Evolutionary conservation across 352 stramenopile genomes (phyloP).

Genomic region (Globisporangium recalcitrans): DNA sequence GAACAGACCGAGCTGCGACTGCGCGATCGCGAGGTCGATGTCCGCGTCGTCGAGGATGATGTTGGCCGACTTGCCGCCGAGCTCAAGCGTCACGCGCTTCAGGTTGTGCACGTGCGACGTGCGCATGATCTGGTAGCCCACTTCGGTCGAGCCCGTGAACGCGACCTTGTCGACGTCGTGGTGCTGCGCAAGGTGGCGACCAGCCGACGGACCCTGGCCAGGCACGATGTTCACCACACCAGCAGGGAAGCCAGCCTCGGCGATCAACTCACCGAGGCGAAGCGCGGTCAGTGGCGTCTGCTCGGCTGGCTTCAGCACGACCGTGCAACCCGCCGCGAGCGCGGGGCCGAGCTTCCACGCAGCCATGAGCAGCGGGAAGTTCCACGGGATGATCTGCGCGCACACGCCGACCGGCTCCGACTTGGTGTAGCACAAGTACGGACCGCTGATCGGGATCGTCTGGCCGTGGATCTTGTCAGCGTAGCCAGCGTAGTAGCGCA

Average conservation of each 20-base stretch:
- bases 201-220: slow-evolving; percentile 33
- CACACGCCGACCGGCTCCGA: slow-evolving; percentile 80
- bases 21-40: slow-evolving; percentile 48
- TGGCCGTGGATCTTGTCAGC: slow-evolving; percentile 75
- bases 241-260: slow-evolving; percentile 63
- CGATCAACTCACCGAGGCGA: slow-evolving; percentile 74
- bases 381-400: slow-evolving; percentile 94
- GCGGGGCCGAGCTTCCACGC: slow-evolving; percentile 89
- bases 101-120: slow-evolving; percentile 53
- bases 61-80: slow-evolving; percentile 74
- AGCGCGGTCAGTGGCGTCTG: slow-evolving; percentile 91
- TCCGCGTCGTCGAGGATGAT: slow-evolving; percentile 74
- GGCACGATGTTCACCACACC: slow-evolving; percentile 84
- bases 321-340: slow-evolving; percentile 87
- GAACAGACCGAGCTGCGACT: slow-evolving; percentile 65
- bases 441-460: slow-evolving; percentile 47
- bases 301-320: slow-evolving; percentile 93
- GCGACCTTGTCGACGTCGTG: slow-evolving; percentile 74
- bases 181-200: slow-evolving; percentile 41
- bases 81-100: slow-evolving; percentile 66
- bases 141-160: slow-evolving; percentile 68
- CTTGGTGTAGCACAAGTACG: slow-evolving; percentile 57
- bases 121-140: slow-evolving; percentile 62
- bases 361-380: slow-evolving; percentile 96
- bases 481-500: slow-evolving; percentile 93